Evolutionary conservation across 345 rosid species (phyloP), one percentile per base, ranked within the genome.

Genomic region (Rhizophora mangle): DNA sequence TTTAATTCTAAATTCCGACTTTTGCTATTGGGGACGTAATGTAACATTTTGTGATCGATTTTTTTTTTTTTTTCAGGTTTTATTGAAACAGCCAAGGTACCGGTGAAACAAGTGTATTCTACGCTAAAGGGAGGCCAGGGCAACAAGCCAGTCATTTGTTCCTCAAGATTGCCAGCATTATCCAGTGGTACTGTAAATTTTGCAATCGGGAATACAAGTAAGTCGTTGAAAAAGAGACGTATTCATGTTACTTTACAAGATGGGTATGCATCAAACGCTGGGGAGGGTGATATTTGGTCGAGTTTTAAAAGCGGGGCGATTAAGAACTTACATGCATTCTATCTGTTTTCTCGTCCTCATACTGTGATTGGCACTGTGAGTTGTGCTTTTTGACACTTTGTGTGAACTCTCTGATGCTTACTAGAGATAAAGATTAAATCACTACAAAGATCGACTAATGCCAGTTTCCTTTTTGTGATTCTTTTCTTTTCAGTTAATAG

Each of bases 311-410:
- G 53, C 4, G 5, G 49, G n/a, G 60, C 21, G 4, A 4, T 61
- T 8, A 20, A 60, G 11, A 62, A 70, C 6, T 13, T 78, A 2
- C 8, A 68, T 57, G 69, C 74, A 2, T 43, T 81, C 21, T 72
- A 57, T 67, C 51, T 49, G 8, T 81, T 81, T 63, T 74, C 75
- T 24, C 81, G 84, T 55, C 84, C 84, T 36, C 79, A 74, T n/a
- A 78, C 84, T 1, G 65, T 81, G 10, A 64, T 71, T 58, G 82
- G 84, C 72, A 81, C 81, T 3, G 79, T 74, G 37, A 81, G 81
- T 74, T 53, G 16, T 8, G 5, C 11, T 6, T 46, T 47, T 13
- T 13, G 4, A 8, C 16, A 22, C 20, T 47, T 24, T 24, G 21
- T 20, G 15, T 56, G 15, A 21, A 56, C 30, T 55, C 24, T 1